Conservation (phyloP, 257 asterid species). For the Voacanga thouarsii region DNA sequence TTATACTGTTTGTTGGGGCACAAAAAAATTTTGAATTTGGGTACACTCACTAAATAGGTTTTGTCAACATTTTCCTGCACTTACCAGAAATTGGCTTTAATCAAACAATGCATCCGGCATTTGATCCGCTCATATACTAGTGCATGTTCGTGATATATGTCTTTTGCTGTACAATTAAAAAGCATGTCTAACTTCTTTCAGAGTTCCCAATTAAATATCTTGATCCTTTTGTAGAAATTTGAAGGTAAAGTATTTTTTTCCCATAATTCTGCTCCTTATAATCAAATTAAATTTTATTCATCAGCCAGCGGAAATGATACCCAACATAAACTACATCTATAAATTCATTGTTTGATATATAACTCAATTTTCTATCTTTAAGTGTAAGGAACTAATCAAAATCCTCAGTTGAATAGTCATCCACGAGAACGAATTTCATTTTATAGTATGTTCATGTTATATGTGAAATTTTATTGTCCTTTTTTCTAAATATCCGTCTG, state of each 20-base stretch:
- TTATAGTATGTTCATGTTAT: not conserved
- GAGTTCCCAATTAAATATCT: not conserved
- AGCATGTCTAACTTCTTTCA: not conserved
- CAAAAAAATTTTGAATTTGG: not conserved
- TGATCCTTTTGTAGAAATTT: not conserved
- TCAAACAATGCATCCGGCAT: not conserved
- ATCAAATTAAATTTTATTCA: not conserved
- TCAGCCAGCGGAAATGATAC: not conserved
- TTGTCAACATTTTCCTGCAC: not conserved
- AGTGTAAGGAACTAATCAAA: not conserved
- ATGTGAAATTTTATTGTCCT: not conserved
- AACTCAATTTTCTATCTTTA: not conserved
- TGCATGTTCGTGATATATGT: not conserved
- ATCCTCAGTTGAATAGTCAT: not conserved
- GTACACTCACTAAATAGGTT: too few relatives aligned
- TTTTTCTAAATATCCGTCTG: not conserved
- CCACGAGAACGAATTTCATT: not conserved
- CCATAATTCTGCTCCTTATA: not conserved
- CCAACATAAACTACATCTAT: not conserved
- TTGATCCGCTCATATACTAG: not conserved
- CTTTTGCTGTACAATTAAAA: not conserved
- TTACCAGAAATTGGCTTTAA: not conserved
- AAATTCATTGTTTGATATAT: not conserved
- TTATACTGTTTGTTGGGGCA: not conserved
- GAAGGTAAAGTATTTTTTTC: not conserved